Conservation (phyloP, 805 yeast species). For the Wickerhamiella hasegawae region DNA sequence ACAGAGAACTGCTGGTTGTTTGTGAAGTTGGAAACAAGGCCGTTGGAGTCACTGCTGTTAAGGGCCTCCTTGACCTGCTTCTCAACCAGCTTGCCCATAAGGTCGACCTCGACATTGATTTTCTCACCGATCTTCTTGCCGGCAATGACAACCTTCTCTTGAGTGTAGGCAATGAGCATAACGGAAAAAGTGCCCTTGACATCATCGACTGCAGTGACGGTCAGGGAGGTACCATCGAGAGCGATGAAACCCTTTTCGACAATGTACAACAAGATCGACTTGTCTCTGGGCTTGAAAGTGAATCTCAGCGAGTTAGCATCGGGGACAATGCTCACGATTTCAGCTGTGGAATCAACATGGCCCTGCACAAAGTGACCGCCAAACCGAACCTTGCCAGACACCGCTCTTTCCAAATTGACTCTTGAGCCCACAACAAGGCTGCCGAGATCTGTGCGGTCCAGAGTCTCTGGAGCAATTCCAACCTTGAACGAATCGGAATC, state of each 20-base stretch:
- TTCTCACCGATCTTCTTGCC: conserved; percentile 40
- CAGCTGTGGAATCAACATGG: conserved; percentile 83
- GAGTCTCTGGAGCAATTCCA: conserved; percentile 86
- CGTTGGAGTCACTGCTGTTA: conserved; percentile 7
- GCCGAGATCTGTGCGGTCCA: conserved; percentile 66
- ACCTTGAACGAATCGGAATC: conserved; percentile 50
- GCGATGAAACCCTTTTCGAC: conserved; percentile 93
- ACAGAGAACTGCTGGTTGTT: not conserved
- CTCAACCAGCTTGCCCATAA: conserved; percentile 82
- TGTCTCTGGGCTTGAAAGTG: conserved; percentile 57
- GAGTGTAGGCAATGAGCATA: conserved; percentile 87
- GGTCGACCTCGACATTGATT: conserved; percentile 88
- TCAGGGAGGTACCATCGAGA: conserved; percentile 84
- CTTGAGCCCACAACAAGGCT: conserved; percentile 36
- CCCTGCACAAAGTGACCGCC: conserved; percentile 99
- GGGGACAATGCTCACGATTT: conserved; percentile 32
- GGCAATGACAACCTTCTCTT: conserved; percentile 62
- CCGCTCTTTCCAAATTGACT: conserved; percentile 89
- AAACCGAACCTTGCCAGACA: conserved; percentile 60
- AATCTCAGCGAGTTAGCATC: conserved; percentile 67
- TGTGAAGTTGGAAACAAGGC: not conserved
- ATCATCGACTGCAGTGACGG: conserved; percentile 68
- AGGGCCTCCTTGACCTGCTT: conserved; percentile 59
- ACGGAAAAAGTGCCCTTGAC: conserved; percentile 45
- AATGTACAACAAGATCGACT: conserved; percentile 44